Base-by-base conservation (phyloP, 352 stramenopile genomes). In the Globisporangium takayamanum region DNA sequence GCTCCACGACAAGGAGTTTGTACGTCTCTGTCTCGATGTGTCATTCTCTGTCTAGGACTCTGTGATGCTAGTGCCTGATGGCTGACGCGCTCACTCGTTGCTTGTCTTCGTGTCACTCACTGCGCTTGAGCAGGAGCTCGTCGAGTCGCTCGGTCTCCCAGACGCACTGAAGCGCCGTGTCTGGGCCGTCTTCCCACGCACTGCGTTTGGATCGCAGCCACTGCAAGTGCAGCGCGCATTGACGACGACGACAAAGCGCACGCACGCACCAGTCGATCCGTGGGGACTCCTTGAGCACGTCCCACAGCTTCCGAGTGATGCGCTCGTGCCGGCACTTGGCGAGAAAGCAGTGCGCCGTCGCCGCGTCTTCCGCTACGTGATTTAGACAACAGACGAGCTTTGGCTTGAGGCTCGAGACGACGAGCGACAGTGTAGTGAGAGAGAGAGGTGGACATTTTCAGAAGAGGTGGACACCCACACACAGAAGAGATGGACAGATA, bases 231-330 rank as follows among this genome's bases (percentile, higher is more conserved):
- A 59, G 64, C 36, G n/a, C 1, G 57, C 15, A 25, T 16, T n/a
- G 16, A 46, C 41, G 16, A 46, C 41, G 3, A n/a, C 41, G 6
- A 8, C 41, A 47, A 70, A 60, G 16, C 51, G 53, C 2, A 60
- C 73, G 44, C 62, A 76, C n/a, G 67, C 66, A 11, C 64, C 75
- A 15, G 67, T 92, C 30, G 85, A 94, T 50, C 80, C 85, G 22
- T 94, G 85, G 85, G 83, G 75, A 2, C 58, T 92, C 42, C 57
- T 94, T 6, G 83, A 92, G 61, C 74, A 88, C 54, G 69, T 89
- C 4, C 70, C 81, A 2, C 66, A 88, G 45, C 67, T 92, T 4
- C 81, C 85, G 30, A 94, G 85, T 48, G 78, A 92, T 33, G 57
- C 62, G 41, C 60, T 92, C 11, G 73, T 85, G 33, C 51, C 70